Conservation (phyloP, 2,329 filamentous ascomycete genomes). For the Colletotrichum phormii region DNA sequence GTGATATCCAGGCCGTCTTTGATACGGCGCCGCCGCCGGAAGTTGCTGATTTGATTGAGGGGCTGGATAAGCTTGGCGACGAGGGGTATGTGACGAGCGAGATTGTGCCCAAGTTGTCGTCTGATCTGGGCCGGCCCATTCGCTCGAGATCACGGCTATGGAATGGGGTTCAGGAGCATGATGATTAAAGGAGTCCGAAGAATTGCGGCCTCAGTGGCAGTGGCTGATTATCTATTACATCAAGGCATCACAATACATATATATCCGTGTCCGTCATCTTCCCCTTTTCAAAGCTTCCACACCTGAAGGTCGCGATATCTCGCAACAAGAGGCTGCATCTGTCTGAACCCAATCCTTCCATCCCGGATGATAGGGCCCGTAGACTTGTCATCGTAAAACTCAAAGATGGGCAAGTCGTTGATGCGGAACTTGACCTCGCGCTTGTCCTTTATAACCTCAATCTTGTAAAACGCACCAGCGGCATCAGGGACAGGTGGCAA, state of each 20-base stretch:
- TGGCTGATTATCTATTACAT: not conserved
- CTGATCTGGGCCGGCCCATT: not conserved
- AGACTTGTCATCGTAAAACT: slow-evolving; percentile 43
- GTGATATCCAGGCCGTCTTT: slow-evolving; percentile 70
- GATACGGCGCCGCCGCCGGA: slow-evolving; percentile 66
- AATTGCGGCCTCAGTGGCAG: not conserved
- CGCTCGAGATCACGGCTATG: slow-evolving; percentile 12
- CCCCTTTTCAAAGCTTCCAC: slow-evolving; percentile 39
- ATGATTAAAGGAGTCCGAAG: not conserved
- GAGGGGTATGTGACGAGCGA: not conserved
- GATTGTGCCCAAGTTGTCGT: not conserved
- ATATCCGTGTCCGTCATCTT: not conserved
- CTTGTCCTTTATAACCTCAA: slow-evolving; percentile 47
- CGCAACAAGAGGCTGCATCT: slow-evolving; percentile 46
- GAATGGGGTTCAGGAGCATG: slow-evolving; percentile 17
- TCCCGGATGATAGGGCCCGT: slow-evolving; percentile 43
- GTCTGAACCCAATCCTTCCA: slow-evolving; percentile 45
- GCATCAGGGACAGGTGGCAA: slow-evolving; percentile 44
- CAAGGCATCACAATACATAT: not conserved
- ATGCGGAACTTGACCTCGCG: slow-evolving; percentile 43
- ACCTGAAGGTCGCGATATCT: slow-evolving; percentile 46
- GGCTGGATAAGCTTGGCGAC: slow-evolving; percentile 26
- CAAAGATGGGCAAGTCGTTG: slow-evolving; percentile 44
- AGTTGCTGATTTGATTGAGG: slow-evolving; percentile 46
- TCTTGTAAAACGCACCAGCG: slow-evolving; percentile 44